Conservation (phyloP, 2,329 filamentous ascomycete species). For the Cladosporium sp. region DNA sequence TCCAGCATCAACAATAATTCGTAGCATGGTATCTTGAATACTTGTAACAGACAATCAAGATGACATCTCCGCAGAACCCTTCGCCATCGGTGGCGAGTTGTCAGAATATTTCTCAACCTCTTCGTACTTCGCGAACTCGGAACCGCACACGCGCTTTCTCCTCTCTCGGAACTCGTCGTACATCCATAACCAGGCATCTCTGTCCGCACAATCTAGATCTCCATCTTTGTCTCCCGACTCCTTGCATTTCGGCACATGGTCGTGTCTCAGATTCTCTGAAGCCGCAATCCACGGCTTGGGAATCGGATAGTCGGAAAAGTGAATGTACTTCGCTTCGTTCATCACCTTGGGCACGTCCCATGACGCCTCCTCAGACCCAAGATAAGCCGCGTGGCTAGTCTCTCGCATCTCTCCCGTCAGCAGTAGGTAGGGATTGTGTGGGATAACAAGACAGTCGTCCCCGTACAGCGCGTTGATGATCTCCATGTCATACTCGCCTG, state of each 20-base stretch:
- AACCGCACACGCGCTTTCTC: conserved; percentile 14
- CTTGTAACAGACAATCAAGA: background rate
- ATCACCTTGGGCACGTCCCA: conserved; percentile 58
- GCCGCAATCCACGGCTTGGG: conserved; percentile 60
- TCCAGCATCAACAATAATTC: background rate
- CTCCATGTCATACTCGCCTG: conserved; percentile 35
- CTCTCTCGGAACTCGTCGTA: conserved; percentile 29
- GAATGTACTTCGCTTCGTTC: conserved; percentile 61
- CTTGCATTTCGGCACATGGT: conserved; percentile 16
- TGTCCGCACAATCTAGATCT: conserved; percentile 19
- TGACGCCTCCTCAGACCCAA: conserved; percentile 34
- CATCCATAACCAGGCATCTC: conserved; percentile 35
- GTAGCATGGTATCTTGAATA: no score
- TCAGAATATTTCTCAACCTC: background rate
- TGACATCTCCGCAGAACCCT: background rate
- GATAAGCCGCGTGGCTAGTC: conserved; percentile 47
- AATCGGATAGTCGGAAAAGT: conserved; percentile 69
- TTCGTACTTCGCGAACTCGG: background rate
- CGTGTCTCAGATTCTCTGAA: conserved; percentile 28
- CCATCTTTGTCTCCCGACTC: background rate
- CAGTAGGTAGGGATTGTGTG: conserved; percentile 60
- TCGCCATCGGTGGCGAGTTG: background rate
- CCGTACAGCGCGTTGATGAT: conserved; percentile 60
- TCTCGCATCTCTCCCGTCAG: conserved; percentile 60
- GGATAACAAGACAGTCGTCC: conserved; percentile 58